Evolutionary conservation across 495 filamentous ascomycete species (phyloP).

Genomic region (Hypoxylon intermedium): DNA sequence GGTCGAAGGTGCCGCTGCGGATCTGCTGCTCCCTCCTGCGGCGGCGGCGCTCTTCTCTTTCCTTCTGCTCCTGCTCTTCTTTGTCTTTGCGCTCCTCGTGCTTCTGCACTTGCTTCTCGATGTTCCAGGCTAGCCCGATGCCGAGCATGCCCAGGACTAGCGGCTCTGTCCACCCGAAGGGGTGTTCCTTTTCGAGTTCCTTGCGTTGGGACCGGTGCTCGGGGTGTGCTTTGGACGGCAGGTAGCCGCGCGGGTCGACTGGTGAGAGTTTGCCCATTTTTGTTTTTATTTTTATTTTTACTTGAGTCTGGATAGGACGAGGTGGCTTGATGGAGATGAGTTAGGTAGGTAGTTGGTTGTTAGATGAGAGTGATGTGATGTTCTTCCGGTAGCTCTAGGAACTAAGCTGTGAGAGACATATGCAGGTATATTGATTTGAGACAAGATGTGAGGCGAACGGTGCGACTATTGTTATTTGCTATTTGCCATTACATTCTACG

Average conservation of each 20-base stretch:
- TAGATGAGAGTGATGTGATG: too few relatives aligned
- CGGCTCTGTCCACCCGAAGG: slow-evolving; percentile 33
- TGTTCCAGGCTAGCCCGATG: slow-evolving; percentile 39
- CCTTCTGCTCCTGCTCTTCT: slow-evolving; percentile 17
- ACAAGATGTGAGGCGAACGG: not conserved
- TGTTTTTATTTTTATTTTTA: too few relatives aligned
- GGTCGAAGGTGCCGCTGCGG: slow-evolving; percentile 8
- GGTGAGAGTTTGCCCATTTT: slow-evolving; percentile 31
- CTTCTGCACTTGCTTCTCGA: slow-evolving; percentile 41
- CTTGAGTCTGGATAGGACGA: too few relatives aligned
- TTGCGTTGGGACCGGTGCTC: slow-evolving; percentile 42
- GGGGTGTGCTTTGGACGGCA: slow-evolving; percentile 44
- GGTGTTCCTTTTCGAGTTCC: slow-evolving; percentile 37
- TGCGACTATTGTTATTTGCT: not conserved
- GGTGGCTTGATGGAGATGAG: too few relatives aligned
- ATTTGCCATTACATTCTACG: not conserved
- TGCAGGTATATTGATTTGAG: not conserved
- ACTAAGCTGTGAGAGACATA: too few relatives aligned
- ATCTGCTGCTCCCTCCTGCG: slow-evolving; percentile 2
- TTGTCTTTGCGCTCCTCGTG: slow-evolving; percentile 36
- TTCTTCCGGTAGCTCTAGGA: too few relatives aligned
- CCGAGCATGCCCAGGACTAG: slow-evolving; percentile 36
- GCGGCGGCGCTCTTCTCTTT: slow-evolving; percentile 13
- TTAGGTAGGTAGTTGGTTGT: too few relatives aligned
- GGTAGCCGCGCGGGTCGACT: slow-evolving; percentile 20